phyloP scores from a whole-genome alignment of 306 rosid species.

The Dalbergia oliveri region DNA sequence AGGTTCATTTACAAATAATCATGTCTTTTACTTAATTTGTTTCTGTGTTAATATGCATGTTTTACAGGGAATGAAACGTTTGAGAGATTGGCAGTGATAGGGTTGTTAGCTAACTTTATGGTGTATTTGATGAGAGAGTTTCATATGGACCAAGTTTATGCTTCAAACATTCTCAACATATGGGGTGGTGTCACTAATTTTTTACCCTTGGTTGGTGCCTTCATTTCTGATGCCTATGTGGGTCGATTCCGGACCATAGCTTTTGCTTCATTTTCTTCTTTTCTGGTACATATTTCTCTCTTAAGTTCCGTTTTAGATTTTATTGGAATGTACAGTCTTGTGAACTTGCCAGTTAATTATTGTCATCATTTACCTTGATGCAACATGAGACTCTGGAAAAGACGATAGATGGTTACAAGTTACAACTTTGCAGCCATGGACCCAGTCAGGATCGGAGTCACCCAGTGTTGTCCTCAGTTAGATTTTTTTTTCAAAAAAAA shows the following conservation, averaged over 20 bases:
- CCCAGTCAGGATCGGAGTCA: too few species aligned
- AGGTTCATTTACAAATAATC: too few species aligned
- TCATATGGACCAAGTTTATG: constrained; percentile 78
- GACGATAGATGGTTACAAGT: background rate
- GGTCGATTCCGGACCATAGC: constrained; percentile 90
- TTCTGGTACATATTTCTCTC: constrained; percentile 52
- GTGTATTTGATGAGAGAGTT: constrained; percentile 70
- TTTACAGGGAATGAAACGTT: constrained; percentile 82
- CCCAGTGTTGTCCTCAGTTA: too few species aligned
- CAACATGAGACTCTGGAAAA: background rate
- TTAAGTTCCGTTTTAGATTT: background rate
- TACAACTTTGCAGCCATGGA: too few species aligned
- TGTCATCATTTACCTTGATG: background rate
- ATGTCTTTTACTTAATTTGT: too few species aligned
- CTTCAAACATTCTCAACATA: constrained; percentile 66
- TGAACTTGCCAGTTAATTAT: background rate
- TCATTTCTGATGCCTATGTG: constrained; percentile 74
- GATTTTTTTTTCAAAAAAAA: too few species aligned
- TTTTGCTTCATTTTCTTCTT: constrained; percentile 61
- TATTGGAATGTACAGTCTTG: background rate
- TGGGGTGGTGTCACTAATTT: constrained; percentile 75
- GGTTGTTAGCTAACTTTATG: constrained; percentile 81
- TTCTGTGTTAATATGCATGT: background rate
- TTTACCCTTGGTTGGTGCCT: constrained; percentile 81
- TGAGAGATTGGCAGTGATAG: constrained; percentile 80